Evolutionary conservation across 2,329 filamentous ascomycete genomes (phyloP).

Genomic region (Nigrograna mackinnonii): DNA sequence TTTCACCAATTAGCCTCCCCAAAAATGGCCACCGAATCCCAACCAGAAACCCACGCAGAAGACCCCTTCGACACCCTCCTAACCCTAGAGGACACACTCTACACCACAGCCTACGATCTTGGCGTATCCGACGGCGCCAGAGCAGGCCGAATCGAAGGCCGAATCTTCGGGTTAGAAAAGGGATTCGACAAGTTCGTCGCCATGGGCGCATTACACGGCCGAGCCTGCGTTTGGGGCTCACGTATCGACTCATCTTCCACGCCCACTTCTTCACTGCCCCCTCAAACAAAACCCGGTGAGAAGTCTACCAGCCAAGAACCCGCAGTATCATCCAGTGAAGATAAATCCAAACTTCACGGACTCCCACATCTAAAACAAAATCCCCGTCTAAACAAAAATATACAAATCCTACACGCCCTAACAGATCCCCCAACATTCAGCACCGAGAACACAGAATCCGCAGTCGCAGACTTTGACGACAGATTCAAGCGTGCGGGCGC

Average conservation of each 20-base stretch:
- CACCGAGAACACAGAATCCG: slow-evolving; percentile 83
- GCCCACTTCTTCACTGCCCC: not conserved
- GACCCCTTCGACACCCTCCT: slow-evolving; percentile 62
- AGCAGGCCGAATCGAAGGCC: slow-evolving; percentile 84
- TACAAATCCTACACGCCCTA: slow-evolving; percentile 74
- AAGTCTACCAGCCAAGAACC: not conserved
- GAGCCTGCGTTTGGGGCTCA: slow-evolving; percentile 81
- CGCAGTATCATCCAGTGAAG: not conserved
- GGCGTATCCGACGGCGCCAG: slow-evolving; percentile 75
- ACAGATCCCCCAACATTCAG: slow-evolving; percentile 78
- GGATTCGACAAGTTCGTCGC: slow-evolving; percentile 92
- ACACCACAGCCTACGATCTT: slow-evolving; percentile 77
- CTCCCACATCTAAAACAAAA: slow-evolving; percentile 59
- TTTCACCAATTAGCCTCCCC: not conserved
- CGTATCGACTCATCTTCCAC: slow-evolving; percentile 52
- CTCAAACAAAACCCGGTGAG: not conserved
- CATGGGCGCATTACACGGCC: slow-evolving; percentile 77
- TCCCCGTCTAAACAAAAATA: slow-evolving; percentile 73
- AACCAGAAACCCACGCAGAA: slow-evolving; percentile 9
- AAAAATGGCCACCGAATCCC: not conserved
- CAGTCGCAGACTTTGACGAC: slow-evolving; percentile 90
- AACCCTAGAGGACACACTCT: slow-evolving; percentile 70
- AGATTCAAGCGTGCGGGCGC: slow-evolving; percentile 79
- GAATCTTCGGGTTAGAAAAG: slow-evolving; percentile 86
- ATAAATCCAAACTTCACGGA: not conserved